A percentile compares a stretch with the other conserved stretches of the same genome.
These are phyloP conservation scores for Fonsecaea multimorphosa DNA, from an alignment of 2,329 filamentous ascomycete genomes.

Conservation along the genomic window DNA sequence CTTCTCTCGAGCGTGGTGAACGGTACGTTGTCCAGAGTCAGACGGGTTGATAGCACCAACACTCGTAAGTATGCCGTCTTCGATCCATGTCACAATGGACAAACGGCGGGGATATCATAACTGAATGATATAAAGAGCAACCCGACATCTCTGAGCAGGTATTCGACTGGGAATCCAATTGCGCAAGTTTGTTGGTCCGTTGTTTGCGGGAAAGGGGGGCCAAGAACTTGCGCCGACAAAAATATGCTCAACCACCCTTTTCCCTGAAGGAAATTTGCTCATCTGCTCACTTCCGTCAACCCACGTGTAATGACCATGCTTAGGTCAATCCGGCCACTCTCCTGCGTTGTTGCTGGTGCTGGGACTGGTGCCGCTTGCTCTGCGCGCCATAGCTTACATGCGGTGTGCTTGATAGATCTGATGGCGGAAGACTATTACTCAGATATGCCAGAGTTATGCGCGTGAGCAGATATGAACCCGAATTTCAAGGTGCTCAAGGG, in stretches of 20 bases:
- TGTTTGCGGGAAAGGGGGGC: not conserved
- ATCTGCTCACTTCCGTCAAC: constrained; percentile 2
- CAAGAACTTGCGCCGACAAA: not conserved
- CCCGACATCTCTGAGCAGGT: constrained; percentile 2
- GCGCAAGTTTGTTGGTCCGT: not conserved
- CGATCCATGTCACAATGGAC: not conserved
- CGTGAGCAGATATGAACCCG: not conserved
- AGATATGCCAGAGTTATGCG: not conserved
- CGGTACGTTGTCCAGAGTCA: not conserved
- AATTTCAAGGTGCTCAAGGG: not conserved
- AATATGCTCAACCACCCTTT: constrained; percentile 1
- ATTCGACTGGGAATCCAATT: not conserved
- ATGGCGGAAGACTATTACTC: not conserved
- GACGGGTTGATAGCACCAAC: not conserved
- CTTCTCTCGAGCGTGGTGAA: not conserved
- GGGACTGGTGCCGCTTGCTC: not conserved
- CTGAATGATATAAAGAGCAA: not conserved
- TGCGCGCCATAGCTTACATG: not conserved
- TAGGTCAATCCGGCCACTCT: constrained; percentile 1
- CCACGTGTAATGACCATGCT: not conserved
- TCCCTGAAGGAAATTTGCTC: not conserved
- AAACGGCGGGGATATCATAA: not conserved
- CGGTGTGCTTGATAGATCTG: not conserved
- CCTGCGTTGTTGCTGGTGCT: too few species aligned
- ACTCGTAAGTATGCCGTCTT: not conserved